A percentile compares a stretch with the other conserved stretches of the same genome.
Conservation (phyloP, 805 yeast genomes). For the Cyberlindnera misumaiensis region DNA sequence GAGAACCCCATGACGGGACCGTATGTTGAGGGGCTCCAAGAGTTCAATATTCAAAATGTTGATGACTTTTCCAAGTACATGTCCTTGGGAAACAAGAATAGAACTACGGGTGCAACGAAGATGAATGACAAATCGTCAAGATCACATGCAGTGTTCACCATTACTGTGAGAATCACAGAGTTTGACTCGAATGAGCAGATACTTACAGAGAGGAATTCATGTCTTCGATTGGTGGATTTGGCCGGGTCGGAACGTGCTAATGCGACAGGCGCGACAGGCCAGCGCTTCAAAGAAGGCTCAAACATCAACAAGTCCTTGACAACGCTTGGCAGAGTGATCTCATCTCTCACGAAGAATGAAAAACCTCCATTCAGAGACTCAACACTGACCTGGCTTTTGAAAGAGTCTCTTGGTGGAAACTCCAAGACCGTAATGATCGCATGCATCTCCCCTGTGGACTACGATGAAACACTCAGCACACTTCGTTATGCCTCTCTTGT, state of each 20-base stretch:
- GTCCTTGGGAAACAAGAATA: constrained; percentile 41
- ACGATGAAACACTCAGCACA: constrained; percentile 72
- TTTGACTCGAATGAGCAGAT: constrained; percentile 31
- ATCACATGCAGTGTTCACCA: constrained; percentile 73
- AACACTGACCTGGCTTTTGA: constrained; percentile 63
- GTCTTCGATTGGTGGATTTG: constrained; percentile 64
- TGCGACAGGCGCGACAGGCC: constrained; percentile 54
- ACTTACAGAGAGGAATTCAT: constrained; percentile 46
- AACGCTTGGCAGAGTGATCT: constrained; percentile 66
- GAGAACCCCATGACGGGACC: constrained; percentile 66
- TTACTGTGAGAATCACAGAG: constrained; percentile 55
- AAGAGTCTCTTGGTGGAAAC: constrained; percentile 75
- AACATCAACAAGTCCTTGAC: constrained; percentile 74
- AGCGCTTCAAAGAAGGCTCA: constrained; percentile 65
- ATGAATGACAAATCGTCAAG: constrained; percentile 71
- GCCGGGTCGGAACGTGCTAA: constrained; percentile 77
- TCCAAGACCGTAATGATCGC: constrained; percentile 88
- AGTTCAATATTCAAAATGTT: constrained; percentile 41
- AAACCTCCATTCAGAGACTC: constrained; percentile 51
- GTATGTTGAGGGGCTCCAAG: constrained; percentile 60
- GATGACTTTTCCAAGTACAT: constrained; percentile 43
- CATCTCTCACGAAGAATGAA: constrained; percentile 36
- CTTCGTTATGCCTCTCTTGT: constrained; percentile 74
- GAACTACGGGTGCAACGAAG: constrained; percentile 68
- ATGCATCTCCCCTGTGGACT: constrained; percentile 73